Conservation (phyloP, 1,139 yeast genomes). For the Diutina pseudorugosa region DNA sequence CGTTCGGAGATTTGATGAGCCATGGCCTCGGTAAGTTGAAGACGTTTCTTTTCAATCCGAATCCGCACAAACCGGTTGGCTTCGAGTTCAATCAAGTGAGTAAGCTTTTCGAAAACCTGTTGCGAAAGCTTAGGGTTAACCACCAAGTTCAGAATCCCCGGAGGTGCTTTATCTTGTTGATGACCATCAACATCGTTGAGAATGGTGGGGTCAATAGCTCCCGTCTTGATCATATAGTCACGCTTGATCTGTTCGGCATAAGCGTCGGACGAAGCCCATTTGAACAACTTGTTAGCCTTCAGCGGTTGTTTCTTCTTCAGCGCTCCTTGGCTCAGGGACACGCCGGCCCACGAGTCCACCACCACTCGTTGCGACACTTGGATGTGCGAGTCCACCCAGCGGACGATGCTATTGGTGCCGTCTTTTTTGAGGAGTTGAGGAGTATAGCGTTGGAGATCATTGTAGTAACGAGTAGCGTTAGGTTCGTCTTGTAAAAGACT, state of each 20-base stretch:
- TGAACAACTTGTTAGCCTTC: slow-evolving; percentile 1
- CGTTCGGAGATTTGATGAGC: slow-evolving; percentile 28
- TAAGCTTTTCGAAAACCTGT: background rate
- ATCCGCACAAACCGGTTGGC: background rate
- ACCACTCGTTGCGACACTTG: slow-evolving; percentile 18
- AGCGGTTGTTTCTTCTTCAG: slow-evolving; percentile 3
- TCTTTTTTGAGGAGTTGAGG: slow-evolving; percentile 21
- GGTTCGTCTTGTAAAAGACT: slow-evolving; percentile 19
- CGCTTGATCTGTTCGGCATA: background rate
- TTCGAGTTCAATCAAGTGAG: background rate
- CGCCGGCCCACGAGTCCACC: slow-evolving; percentile 18
- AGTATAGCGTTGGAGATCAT: slow-evolving; percentile 23
- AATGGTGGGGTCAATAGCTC: background rate
- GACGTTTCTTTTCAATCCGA: background rate
- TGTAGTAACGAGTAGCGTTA: slow-evolving; percentile 21
- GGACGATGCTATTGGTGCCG: slow-evolving; percentile 6
- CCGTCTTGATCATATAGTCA: background rate
- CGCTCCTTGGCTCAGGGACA: slow-evolving; percentile 7
- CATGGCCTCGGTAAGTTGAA: slow-evolving; percentile 19
- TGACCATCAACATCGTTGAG: background rate
- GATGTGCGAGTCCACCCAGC: slow-evolving; percentile 14
- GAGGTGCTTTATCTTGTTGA: background rate
- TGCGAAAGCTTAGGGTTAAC: background rate
- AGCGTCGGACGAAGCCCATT: slow-evolving; percentile 2
- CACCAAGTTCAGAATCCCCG: background rate